Base-by-base conservation (phyloP, 192 early-diverging fungal genomes). In the Dispira parvispora region DNA sequence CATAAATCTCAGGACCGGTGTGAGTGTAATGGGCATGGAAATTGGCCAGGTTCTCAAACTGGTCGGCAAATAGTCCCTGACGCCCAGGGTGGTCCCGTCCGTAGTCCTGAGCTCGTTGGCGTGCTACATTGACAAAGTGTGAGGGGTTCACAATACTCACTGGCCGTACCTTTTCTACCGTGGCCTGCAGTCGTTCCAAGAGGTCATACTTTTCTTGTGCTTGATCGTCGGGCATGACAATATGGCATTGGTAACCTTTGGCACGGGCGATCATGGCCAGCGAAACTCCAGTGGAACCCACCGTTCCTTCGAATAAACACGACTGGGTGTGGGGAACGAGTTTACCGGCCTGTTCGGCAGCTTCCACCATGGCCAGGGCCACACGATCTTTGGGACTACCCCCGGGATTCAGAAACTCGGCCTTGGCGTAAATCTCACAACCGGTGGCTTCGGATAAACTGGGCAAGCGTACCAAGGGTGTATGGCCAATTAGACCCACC, bases 181-280 rank as follows among this genome's bases (percentile, higher is more conserved):
- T 81, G 0, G 95, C 95, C 0, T 89, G 88, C 25, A 91, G 69
- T 27, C 83, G 81, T 66, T 88, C 83, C 3, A 98, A 69, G 8
- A 96, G 64, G 27, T 83, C 85, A 47, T 88, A 88, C 65, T 98
- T 98, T 62, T 98, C 95, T 11, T 77, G 55, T 2, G 93, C 90
- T 66, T 86, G 84, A 67, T 98, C 95, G 71, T 92, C 90, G 13
- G 93, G 94, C 89, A 99, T 90, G 11, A 97, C 87, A 53, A 99
- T 96, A 72, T 91, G 89, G 68, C 89, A 90, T 49, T 78, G 73
- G 70, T 99, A 97, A 12, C 96, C 94, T 43, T 82, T 84, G 0
- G 94, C 94, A 16, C 83, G 78, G 16, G 88, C 83, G 45, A 97
- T 85, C 74, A 88, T 85, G 4, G 96, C 94, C 43, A 99, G 77